Conservation (phyloP, 768 basidiomycete genomes). For the Pleurotus ostreatus region DNA sequence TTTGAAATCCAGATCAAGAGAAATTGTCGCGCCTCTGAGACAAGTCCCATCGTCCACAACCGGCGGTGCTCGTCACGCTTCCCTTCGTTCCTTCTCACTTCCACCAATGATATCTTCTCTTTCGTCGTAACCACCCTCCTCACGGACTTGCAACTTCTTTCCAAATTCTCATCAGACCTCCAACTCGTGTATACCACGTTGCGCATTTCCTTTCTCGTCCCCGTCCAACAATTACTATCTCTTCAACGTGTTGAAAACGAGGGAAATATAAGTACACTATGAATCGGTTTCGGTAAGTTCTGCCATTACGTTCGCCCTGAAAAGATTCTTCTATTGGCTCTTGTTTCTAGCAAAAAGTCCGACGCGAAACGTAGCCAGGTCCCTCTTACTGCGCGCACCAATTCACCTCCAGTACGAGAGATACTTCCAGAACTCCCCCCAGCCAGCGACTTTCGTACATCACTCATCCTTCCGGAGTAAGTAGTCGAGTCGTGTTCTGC, state of each 20-base stretch:
- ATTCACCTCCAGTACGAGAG: constrained; percentile 29
- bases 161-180: constrained; percentile 26
- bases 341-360: constrained; percentile 65
- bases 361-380: constrained; percentile 54
- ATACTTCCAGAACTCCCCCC: constrained; percentile 58
- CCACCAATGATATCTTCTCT: not conserved
- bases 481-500: constrained; percentile 23
- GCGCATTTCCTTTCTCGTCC: constrained; percentile 38
- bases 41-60: not conserved
- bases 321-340: constrained; percentile 20
- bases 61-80: not conserved
- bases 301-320: constrained; percentile 17
- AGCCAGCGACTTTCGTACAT: constrained; percentile 78
- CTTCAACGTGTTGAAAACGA: constrained; percentile 70
- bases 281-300: constrained; percentile 80
- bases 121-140: constrained; percentile 13
- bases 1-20: too few species aligned
- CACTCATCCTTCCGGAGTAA: constrained; percentile 82
- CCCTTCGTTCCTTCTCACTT: not conserved
- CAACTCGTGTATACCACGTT: constrained; percentile 81
- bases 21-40: not conserved
- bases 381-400: constrained; percentile 18
- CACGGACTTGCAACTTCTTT: constrained; percentile 24
- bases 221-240: constrained; percentile 24
- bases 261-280: constrained; percentile 42